Conservation (phyloP, 2,329 filamentous ascomycete genomes). For the Phyllosticta paracitricarpa region DNA sequence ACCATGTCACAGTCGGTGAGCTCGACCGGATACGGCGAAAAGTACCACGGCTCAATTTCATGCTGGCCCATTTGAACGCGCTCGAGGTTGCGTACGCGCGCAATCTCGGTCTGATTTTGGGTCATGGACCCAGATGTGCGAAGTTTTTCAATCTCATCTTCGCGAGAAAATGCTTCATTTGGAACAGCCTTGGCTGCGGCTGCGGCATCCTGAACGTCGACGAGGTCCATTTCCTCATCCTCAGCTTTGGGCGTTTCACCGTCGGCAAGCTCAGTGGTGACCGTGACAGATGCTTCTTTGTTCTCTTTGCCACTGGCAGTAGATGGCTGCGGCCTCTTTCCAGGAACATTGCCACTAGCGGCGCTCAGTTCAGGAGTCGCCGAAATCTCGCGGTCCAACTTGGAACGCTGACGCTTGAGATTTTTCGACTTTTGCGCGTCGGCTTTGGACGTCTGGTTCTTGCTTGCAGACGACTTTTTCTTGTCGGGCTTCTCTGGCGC, state of each 20-base stretch:
- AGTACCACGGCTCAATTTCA: constrained; percentile 97
- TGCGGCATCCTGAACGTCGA: constrained; percentile 43
- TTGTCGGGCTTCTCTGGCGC: constrained; percentile 84
- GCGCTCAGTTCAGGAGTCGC: constrained; percentile 48
- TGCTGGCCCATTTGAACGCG: constrained; percentile 88
- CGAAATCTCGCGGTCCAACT: constrained; percentile 45
- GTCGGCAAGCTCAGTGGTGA: constrained; percentile 37
- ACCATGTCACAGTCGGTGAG: constrained; percentile 85
- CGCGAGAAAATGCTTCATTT: constrained; percentile 55
- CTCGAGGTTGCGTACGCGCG: constrained; percentile 87
- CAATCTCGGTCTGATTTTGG: constrained; percentile 94
- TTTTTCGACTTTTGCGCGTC: constrained; percentile 36
- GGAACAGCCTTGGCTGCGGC: constrained; percentile 43
- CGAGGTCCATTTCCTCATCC: constrained; percentile 42
- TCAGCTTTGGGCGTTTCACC: constrained; percentile 40
- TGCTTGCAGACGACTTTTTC: constrained; percentile 53
- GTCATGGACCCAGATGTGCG: constrained; percentile 96
- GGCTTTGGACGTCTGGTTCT: constrained; percentile 21
- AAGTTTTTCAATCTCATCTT: constrained; percentile 93
- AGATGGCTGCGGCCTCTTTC: constrained; percentile 40
- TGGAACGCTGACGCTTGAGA: constrained; percentile 35
- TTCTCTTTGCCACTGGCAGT: constrained; percentile 54
- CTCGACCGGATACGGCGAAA: constrained; percentile 86
- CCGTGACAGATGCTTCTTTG: constrained; percentile 36
- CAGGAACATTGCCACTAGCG: constrained; percentile 38